Percentiles rank a stretch among this genome's conserved stretches.
Conservation (phyloP, 2,329 filamentous ascomycete genomes). For the Colletotrichum chrysophilum region DNA sequence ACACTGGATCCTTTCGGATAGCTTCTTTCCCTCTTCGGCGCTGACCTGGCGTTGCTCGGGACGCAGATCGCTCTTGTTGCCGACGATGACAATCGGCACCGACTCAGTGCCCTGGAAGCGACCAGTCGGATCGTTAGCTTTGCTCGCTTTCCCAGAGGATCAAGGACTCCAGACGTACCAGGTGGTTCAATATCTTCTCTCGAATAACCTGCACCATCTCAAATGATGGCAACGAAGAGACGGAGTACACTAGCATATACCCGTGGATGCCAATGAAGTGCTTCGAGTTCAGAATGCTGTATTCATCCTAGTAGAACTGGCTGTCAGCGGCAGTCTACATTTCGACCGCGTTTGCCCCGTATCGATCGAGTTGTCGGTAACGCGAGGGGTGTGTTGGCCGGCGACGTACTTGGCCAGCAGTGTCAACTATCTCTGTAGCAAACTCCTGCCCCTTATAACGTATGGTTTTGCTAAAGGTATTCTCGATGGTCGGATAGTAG, state of each 20-base stretch:
- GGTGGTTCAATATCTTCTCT: constrained; percentile 95
- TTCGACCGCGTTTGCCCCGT: background rate
- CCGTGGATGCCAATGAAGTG: constrained; percentile 99
- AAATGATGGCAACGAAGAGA: constrained; percentile 90
- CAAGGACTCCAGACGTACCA: constrained; percentile 63
- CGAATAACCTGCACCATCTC: constrained; percentile 97
- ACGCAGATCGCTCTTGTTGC: constrained; percentile 94
- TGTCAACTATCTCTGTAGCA: constrained; percentile 97
- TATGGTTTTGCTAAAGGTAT: constrained; percentile 97
- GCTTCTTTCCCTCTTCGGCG: constrained; percentile 81
- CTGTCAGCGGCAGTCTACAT: background rate
- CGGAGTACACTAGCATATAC: constrained; percentile 98
- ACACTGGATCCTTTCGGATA: constrained; percentile 87
- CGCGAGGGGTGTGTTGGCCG: background rate
- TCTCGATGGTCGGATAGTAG: constrained; percentile 99
- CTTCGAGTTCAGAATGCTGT: constrained; percentile 97
- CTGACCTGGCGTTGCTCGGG: constrained; percentile 93
- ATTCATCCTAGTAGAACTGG: constrained; percentile 75
- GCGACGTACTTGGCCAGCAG: constrained; percentile 80
- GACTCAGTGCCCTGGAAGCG: constrained; percentile 80
- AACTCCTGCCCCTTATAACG: constrained; percentile 92
- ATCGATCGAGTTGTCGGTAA: background rate
- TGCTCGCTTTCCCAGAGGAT: background rate
- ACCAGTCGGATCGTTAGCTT: background rate
- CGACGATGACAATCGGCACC: constrained; percentile 92